Percentiles rank a stretch among this genome's conserved stretches.
Conservation (phyloP, 2,329 filamentous ascomycete species). For the Paracoccidioides lutzii region DNA sequence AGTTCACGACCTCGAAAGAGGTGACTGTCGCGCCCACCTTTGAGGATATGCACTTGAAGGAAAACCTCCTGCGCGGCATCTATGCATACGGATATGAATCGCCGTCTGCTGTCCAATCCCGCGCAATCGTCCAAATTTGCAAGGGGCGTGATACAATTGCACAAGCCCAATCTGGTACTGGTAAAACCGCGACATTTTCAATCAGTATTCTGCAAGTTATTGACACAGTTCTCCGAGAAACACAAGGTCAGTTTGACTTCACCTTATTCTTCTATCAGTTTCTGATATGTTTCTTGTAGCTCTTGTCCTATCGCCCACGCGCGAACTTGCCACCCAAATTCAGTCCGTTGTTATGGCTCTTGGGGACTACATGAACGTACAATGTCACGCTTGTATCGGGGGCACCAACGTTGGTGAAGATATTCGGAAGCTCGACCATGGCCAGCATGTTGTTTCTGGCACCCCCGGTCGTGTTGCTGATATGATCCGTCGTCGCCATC, state of each 20-base stretch:
- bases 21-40: slow-evolving; percentile 86
- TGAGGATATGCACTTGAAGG: slow-evolving; percentile 93
- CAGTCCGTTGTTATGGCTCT: slow-evolving; percentile 98
- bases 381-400: slow-evolving; percentile 97
- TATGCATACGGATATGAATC: slow-evolving; percentile 99
- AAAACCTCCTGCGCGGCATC: slow-evolving; percentile 90
- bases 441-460: slow-evolving; percentile 93
- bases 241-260: slow-evolving; percentile 45
- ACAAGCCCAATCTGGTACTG: slow-evolving; percentile 91
- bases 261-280: neutral
- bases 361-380: slow-evolving; percentile 99
- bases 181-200: slow-evolving; percentile 93
- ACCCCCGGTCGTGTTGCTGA: slow-evolving; percentile 92
- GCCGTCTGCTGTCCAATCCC: slow-evolving; percentile 91
- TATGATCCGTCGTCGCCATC: slow-evolving; percentile 63
- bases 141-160: slow-evolving; percentile 98
- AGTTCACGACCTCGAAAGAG: slow-evolving; percentile 97
- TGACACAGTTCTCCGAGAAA: slow-evolving; percentile 82
- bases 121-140: slow-evolving; percentile 97
- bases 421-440: slow-evolving; percentile 93
- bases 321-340: slow-evolving; percentile 94
- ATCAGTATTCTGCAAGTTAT: slow-evolving; percentile 95
- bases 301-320: slow-evolving; percentile 86
- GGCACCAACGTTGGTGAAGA: slow-evolving; percentile 97
- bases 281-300: slow-evolving; percentile 34